These are phyloP conservation scores for Multifurca ochricompacta DNA, from an alignment of 768 basidiomycete species.

Conservation along the genomic window DNA sequence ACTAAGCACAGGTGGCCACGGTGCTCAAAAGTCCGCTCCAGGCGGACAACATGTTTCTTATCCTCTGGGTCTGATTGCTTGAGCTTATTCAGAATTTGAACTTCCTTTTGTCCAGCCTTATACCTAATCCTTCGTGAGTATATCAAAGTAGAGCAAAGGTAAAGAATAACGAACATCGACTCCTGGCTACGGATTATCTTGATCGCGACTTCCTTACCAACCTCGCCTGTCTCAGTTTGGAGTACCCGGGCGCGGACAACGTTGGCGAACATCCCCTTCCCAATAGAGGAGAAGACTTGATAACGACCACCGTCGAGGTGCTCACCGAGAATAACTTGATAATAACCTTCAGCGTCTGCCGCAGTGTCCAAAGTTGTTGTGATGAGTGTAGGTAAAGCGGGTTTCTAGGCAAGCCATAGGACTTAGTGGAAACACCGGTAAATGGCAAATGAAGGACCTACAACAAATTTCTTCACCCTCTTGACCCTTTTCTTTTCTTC, in stretches of 20 bases:
- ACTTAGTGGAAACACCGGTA: neutral
- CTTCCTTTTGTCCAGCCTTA: conserved; percentile 90
- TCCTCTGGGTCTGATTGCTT: conserved; percentile 89
- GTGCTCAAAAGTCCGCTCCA: conserved; percentile 94
- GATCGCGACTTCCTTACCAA: conserved; percentile 82
- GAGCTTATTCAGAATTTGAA: conserved; percentile 79
- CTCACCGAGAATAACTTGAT: conserved; percentile 89
- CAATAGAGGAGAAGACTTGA: conserved; percentile 90
- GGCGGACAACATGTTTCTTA: conserved; percentile 91
- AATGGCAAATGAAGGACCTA: conserved; percentile 28
- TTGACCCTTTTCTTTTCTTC: conserved; percentile 51
- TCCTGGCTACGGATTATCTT: conserved; percentile 96
- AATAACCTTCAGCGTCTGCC: conserved; percentile 93
- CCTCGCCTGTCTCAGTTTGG: conserved; percentile 47
- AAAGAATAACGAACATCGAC: conserved; percentile 65
- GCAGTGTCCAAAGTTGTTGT: conserved; percentile 81
- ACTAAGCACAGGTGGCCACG: conserved; percentile 95
- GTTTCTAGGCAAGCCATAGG: conserved; percentile 32
- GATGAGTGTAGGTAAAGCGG: conserved; percentile 53
- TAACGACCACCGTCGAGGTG: conserved; percentile 87
- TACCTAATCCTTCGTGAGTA: conserved; percentile 48
- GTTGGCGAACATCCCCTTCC: conserved; percentile 98
- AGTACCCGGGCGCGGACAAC: conserved; percentile 87
- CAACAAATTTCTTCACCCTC: conserved; percentile 47
- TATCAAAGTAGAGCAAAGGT: neutral